Base-by-base conservation (phyloP, 2,329 filamentous ascomycete genomes). In the Verticillium longisporum region DNA sequence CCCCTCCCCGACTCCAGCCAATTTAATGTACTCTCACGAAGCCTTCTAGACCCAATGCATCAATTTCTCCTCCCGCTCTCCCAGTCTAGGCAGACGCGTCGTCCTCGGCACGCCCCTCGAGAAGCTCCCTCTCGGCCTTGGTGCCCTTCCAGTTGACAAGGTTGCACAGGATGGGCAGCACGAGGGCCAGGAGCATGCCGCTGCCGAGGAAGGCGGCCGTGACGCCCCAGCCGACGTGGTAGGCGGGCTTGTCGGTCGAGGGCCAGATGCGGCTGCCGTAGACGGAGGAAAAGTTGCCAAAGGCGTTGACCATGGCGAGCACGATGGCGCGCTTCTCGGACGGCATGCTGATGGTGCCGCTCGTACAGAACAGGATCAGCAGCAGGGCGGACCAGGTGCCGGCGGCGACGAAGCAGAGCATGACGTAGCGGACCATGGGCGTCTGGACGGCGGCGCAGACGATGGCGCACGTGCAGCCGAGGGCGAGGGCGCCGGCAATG, bases 401-500 rank as follows among this genome's bases (percentile, higher is more conserved):
- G 0, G 65, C 65, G 9, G 67, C 66, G 36, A 68, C 61, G 61
- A 70, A 67, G 66, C 68, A 70, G 31, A 70, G 63, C 68, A 71
- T 70, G 66, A 68, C 65, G 59, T 71, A 71, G n/a, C 66, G 66
- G 1, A 68, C 70, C 6, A 68, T 62, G 34, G 66, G 57, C n/a
- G 56, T 53, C 37, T 55, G 62, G 58, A 68, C 66, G 14, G 64
- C 64, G 4, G 64, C 68, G 60, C 68, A 69, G 10, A 68, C 65
- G 34, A 66, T 60, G 37, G 60, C 61, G 61, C 85, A 84, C 0
- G 78, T 69, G 0, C 78, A 76, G 0, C 83, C 79, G 0, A 87
- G 62, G 0, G 80, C 58, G 75, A 85, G 83, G 11, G 85, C 72
- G 21, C 69, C 72, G 11, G 82, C 74, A 55, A 87, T 85, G 62